These are phyloP conservation scores for Fragaria vesca DNA, from an alignment of 306 rosid species.

Conservation along the genomic window DNA sequence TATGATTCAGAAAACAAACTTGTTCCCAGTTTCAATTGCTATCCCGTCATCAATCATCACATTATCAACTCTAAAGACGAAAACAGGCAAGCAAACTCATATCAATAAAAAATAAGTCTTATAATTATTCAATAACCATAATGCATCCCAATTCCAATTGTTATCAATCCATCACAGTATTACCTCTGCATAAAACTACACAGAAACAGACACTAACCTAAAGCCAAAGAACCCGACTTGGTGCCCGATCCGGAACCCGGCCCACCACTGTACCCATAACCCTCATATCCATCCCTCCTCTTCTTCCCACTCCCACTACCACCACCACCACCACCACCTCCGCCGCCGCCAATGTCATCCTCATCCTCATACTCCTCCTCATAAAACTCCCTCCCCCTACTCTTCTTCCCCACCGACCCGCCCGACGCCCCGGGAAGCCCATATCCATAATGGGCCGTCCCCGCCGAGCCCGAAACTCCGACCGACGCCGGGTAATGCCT, in stretches of 20 bases:
- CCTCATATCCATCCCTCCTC: conserved; percentile 73
- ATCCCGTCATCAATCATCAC: background rate
- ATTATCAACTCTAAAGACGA: background rate
- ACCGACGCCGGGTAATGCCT: conserved; percentile 44
- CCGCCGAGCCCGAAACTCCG: conserved; percentile 18
- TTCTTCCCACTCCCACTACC: conserved; percentile 67
- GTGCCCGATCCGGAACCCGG: conserved; percentile 52
- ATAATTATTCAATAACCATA: background rate
- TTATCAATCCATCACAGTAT: background rate
- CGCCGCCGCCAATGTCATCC: conserved; percentile 46
- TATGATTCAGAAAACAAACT: background rate
- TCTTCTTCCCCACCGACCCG: conserved; percentile 57
- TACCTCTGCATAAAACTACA: background rate
- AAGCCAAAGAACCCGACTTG: conserved; percentile 47
- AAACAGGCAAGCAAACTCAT: background rate
- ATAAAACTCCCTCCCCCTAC: conserved; percentile 61
- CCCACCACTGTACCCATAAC: conserved; percentile 54
- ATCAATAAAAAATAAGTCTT: background rate
- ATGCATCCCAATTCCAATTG: background rate
- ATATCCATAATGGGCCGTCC: conserved; percentile 50
- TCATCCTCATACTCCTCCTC: conserved; percentile 85
- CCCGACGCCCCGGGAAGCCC: conserved; percentile 37
- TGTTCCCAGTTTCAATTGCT: background rate
- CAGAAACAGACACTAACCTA: conserved; percentile 52
- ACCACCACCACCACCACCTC: conserved; percentile 1